Evolutionary conservation across 2,329 filamentous ascomycete species (phyloP).

Genomic region (Nothomitra cinnamomea): DNA sequence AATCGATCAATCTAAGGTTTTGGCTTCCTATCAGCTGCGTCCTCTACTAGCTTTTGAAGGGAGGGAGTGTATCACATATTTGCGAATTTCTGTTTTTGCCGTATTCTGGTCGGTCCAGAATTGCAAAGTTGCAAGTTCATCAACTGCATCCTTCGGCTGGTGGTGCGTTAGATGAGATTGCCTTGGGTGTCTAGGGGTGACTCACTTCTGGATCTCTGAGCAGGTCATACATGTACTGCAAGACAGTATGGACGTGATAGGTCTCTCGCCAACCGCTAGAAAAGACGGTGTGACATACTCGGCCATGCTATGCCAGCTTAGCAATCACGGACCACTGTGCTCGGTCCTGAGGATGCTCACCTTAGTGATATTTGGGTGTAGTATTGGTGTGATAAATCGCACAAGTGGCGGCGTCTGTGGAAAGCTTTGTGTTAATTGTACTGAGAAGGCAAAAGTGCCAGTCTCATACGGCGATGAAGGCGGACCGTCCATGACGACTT

Average conservation of each 20-base stretch:
- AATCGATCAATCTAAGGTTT: neutral
- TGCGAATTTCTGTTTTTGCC: neutral
- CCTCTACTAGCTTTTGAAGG: neutral
- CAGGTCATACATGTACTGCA: neutral
- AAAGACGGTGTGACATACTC: neutral
- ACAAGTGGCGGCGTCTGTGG: slow-evolving; percentile 11
- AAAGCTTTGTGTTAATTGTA: slow-evolving; percentile 12
- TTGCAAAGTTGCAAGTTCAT: neutral
- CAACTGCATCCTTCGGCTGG: neutral
- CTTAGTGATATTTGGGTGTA: slow-evolving; percentile 15
- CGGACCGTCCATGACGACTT: slow-evolving; percentile 10
- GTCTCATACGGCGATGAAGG: slow-evolving; percentile 8
- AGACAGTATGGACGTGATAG: neutral
- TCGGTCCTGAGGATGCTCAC: slow-evolving; percentile 2
- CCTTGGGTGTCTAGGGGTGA: neutral
- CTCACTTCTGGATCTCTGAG: neutral
- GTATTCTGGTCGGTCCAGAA: neutral
- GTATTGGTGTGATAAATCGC: slow-evolving; percentile 13
- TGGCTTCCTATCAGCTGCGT: neutral
- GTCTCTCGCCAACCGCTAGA: neutral
- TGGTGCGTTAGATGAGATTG: neutral
- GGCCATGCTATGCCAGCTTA: neutral
- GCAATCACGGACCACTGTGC: neutral
- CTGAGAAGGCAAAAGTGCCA: slow-evolving; percentile 12
- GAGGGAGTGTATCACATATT: neutral